Evolutionary conservation across 1,284 basidiomycete species (phyloP), one percentile per base, ranked within the genome.

Genomic region (Gastroboletus turbinatus): DNA sequence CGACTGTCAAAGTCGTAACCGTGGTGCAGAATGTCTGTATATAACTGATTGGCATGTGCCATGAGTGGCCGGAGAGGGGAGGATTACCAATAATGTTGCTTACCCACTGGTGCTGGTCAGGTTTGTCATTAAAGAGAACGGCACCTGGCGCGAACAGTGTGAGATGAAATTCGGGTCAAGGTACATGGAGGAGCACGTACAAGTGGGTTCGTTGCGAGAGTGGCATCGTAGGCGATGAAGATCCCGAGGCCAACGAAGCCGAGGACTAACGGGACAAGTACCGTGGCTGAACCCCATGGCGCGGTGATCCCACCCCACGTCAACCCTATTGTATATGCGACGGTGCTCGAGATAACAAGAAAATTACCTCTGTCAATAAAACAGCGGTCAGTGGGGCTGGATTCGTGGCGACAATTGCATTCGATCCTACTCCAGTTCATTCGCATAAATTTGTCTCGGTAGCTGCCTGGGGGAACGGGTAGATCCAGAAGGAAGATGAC

Each of bases 41-140:
- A 17, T 62, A 61, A 52, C 60, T 62, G 21, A 32, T 14, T n/a
- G n/a, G n/a, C n/a, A 13, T 5, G n/a, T n/a, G n/a, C n/a, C 4
- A 14, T 35, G 10, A 39, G 25, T 19, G 10, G 11, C 14, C 1
- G 4, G 11, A 33, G 14, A 25, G 11, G 10, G 10, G 5, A 10
- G 9, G 27, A 10, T 38, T 11, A 8, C 16, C 11, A 6, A 46
- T 1, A 16, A 23, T 36, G 27, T 23, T 21, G 7, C 62, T 46
- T 39, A 63, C 59, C 61, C 61, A 25, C 61, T 62, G 33, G 55
- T 17, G 27, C 59, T 54, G 8, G 62, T 62, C 33, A 44, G 1
- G 19, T 62, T 64, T 27, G 55, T 62, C 52, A 64, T 36, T 33
- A 64, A 3, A 2, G 55, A 50, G 27, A 59, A 36, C 2, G 61